phyloP scores from a whole-genome alignment of 129 eudicot species.

The Arctium minus region DNA sequence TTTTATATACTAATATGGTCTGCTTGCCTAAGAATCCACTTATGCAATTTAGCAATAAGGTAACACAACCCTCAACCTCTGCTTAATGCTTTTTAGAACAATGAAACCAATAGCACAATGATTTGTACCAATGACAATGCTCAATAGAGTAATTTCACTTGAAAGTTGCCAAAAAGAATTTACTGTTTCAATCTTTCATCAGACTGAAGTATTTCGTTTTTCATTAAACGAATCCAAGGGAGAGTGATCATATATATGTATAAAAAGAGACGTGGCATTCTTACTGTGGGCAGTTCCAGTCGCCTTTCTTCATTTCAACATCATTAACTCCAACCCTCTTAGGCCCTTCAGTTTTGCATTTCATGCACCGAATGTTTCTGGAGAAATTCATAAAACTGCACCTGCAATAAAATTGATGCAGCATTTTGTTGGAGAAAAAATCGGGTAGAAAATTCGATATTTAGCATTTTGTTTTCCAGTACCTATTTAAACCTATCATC shows the following conservation, averaged over 20 bases:
- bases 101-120: background rate
- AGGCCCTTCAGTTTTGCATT: slow-evolving; percentile 63
- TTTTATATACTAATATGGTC: background rate
- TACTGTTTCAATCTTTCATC: background rate
- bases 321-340: slow-evolving; percentile 29
- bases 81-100: background rate
- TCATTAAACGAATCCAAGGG: background rate
- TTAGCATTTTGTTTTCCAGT: background rate
- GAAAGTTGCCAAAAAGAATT: background rate
- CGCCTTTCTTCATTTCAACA: slow-evolving; percentile 80
- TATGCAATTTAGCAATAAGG: background rate
- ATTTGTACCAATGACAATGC: background rate
- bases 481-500: background rate
- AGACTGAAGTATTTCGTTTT: background rate
- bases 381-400: slow-evolving; percentile 84
- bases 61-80: background rate
- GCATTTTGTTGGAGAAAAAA: background rate
- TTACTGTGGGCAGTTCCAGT: slow-evolving; percentile 92
- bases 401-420: slow-evolving; percentile 42
- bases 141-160: background rate
- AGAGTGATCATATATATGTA: background rate
- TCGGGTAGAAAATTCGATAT: background rate
- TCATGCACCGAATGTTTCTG: slow-evolving; percentile 58
- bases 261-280: slow-evolving; percentile 5
- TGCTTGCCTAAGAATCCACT: background rate